Evolutionary conservation across 1,139 yeast species (phyloP).

Genomic region (Taphrina betulina): DNA sequence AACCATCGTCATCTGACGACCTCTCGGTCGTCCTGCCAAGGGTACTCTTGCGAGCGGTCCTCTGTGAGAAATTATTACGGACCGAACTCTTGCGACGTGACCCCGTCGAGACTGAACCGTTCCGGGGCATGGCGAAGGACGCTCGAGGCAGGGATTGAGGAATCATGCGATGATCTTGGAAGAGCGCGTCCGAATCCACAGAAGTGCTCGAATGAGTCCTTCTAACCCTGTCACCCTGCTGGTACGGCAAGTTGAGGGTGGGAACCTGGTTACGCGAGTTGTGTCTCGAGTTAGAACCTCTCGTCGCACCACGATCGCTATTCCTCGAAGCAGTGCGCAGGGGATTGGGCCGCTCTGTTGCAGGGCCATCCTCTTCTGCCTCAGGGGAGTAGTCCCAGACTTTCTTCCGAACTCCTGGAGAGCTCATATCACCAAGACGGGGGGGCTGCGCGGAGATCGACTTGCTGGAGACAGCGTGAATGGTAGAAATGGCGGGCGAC

Average conservation of each 20-base stretch:
- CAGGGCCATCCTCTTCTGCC: background rate
- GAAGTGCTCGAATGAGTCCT: constrained; percentile 17
- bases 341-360: constrained; percentile 13
- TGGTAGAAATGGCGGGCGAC: too few species aligned
- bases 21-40: background rate
- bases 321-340: constrained; percentile 22
- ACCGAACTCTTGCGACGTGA: constrained; percentile 18
- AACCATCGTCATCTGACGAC: constrained; percentile 1
- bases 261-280: constrained; percentile 26
- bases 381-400: constrained; percentile 16
- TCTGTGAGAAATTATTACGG: constrained; percentile 1
- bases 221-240: constrained; percentile 9
- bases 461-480: too few species aligned
- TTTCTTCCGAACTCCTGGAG: background rate
- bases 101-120: constrained; percentile 5
- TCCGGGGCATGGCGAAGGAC: constrained; percentile 16
- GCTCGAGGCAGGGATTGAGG: constrained; percentile 25
- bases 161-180: constrained; percentile 28
- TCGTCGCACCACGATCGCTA: constrained; percentile 16
- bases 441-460: too few species aligned
- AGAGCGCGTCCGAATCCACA: constrained; percentile 25
- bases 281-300: constrained; percentile 13
- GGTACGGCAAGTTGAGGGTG: constrained; percentile 16
- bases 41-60: constrained; percentile 4
- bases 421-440: too few species aligned